Base-by-base conservation (phyloP, 2,329 filamentous ascomycete species). In the Colletotrichum scovillei region DNA sequence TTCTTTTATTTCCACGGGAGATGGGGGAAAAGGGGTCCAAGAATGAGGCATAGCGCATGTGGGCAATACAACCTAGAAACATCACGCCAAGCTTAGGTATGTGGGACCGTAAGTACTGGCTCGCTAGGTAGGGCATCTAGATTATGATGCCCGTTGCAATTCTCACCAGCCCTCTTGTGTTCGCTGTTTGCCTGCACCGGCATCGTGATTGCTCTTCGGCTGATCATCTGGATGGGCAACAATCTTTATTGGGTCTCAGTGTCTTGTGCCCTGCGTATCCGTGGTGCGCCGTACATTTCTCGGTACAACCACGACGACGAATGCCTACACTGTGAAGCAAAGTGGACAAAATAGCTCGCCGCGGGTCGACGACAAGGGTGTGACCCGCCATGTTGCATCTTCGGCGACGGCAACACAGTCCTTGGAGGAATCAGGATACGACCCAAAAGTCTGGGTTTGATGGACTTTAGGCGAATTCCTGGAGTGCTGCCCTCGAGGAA, bases 401-500 rank as follows among this genome's bases (percentile, higher is more conserved):
- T 69, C 53, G 66, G 59, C 53, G 59, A 57, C 38, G 66, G 59
- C 53, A 53, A 57, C 38, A 49, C 22, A 24, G 58, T 19, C 65
- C 69, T 58, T 56, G 32, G 32, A 35, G 32, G 32, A 35, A 35
- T 1, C 38, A 64, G 66, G 22, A 64, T 72, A n/a, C 52, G 65
- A 69, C 66, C 70, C 66, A 69, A 64, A 63, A 42, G 26, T 24
- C 49, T 63, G 69, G 59, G 38, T 58, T 63, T 3, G 35, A 52
- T 30, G 42, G 60, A 42, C 9, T n/a, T 4, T 49, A 7, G 7
- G 16, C 8, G 42, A 4, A 49, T 19, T 49, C 42, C 42, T 49
- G 42, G 42, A 49, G 16, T 3, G 7, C 19, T 49, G 42, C 42
- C 19, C 42, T 49, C 42, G 42, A 49, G 42, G 4, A n/a, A 49